Conservation (phyloP, 2,329 filamentous ascomycete species). For the Fusarium sp. region DNA sequence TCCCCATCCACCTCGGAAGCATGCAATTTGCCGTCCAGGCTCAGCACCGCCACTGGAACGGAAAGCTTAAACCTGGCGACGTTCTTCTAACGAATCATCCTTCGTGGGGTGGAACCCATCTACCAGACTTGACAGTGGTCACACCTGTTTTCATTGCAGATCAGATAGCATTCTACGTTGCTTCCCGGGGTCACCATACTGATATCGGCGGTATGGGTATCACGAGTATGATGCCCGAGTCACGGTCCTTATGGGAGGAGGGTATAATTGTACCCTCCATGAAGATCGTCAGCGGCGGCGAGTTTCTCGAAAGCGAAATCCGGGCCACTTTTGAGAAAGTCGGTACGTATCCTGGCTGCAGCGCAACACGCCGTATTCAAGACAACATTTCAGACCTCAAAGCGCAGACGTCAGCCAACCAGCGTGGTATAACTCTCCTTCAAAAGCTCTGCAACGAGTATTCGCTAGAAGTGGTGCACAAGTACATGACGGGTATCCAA, state of each 20-base stretch:
- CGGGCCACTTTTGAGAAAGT: slow-evolving; percentile 48
- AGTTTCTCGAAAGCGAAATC: slow-evolving; percentile 52
- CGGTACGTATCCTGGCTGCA: slow-evolving; percentile 53
- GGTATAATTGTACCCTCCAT: slow-evolving; percentile 55
- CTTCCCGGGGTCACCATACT: slow-evolving; percentile 51
- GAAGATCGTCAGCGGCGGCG: slow-evolving; percentile 52
- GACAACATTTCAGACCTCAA: slow-evolving; percentile 60
- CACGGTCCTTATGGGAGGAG: slow-evolving; percentile 53
- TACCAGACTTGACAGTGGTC: slow-evolving; percentile 57
- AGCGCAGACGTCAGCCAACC: slow-evolving; percentile 58
- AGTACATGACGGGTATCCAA: slow-evolving; percentile 54
- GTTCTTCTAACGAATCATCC: slow-evolving; percentile 56
- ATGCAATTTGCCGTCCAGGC: slow-evolving; percentile 56
- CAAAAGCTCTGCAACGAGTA: slow-evolving; percentile 50
- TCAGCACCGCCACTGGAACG: slow-evolving; percentile 51
- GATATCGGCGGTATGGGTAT: slow-evolving; percentile 47
- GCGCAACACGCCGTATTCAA: slow-evolving; percentile 50
- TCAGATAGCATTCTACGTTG: slow-evolving; percentile 54
- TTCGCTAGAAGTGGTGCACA: slow-evolving; percentile 49
- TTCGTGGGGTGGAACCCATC: slow-evolving; percentile 53
- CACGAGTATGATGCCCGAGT: slow-evolving; percentile 13
- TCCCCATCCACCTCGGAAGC: slow-evolving; percentile 56
- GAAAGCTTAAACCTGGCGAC: slow-evolving; percentile 53
- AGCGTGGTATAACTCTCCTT: slow-evolving; percentile 53
- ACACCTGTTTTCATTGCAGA: slow-evolving; percentile 53